Evolutionary conservation across 192 early-diverging fungal genomes (phyloP).

Genomic region (Coemansia sp.): DNA sequence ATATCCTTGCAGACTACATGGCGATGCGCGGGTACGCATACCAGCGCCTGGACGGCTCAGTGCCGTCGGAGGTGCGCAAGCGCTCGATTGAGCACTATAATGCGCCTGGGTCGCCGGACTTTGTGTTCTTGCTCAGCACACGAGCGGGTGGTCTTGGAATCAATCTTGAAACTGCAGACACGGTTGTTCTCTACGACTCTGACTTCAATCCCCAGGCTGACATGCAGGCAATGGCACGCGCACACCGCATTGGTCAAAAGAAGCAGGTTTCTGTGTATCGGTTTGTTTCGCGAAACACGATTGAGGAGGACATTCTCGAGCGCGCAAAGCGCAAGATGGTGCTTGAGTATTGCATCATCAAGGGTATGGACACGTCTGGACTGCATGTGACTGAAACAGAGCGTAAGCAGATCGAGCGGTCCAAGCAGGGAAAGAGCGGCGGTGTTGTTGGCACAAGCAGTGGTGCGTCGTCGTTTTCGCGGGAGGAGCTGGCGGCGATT

Average conservation of each 20-base stretch:
- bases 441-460: slow-evolving; percentile 26
- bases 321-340: slow-evolving; percentile 99
- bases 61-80: slow-evolving; percentile 86
- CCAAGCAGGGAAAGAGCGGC: slow-evolving; percentile 50
- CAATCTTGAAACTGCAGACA: slow-evolving; percentile 95
- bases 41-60: slow-evolving; percentile 93
- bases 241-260: slow-evolving; percentile 98
- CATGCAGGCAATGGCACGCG: slow-evolving; percentile 96
- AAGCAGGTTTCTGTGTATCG: slow-evolving; percentile 97
- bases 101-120: slow-evolving; percentile 87
- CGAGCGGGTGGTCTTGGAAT: slow-evolving; percentile 96
- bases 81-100: slow-evolving; percentile 97
- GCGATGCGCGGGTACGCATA: slow-evolving; percentile 79
- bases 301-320: slow-evolving; percentile 98
- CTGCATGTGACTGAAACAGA: slow-evolving; percentile 60
- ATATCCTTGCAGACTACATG: slow-evolving; percentile 96
- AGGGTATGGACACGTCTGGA: slow-evolving; percentile 97
- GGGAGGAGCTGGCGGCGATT: slow-evolving; percentile 90
- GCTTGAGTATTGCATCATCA: slow-evolving; percentile 98
- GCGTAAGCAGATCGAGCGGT: slow-evolving; percentile 56
- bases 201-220: slow-evolving; percentile 98
- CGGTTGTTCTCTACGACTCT: slow-evolving; percentile 93
- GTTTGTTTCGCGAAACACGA: slow-evolving; percentile 94
- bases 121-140: slow-evolving; percentile 96
- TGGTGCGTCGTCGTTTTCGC: slow-evolving; percentile 62